Conservation (phyloP, 106 monocot species). For the Alisma plantagoaquatica region DNA sequence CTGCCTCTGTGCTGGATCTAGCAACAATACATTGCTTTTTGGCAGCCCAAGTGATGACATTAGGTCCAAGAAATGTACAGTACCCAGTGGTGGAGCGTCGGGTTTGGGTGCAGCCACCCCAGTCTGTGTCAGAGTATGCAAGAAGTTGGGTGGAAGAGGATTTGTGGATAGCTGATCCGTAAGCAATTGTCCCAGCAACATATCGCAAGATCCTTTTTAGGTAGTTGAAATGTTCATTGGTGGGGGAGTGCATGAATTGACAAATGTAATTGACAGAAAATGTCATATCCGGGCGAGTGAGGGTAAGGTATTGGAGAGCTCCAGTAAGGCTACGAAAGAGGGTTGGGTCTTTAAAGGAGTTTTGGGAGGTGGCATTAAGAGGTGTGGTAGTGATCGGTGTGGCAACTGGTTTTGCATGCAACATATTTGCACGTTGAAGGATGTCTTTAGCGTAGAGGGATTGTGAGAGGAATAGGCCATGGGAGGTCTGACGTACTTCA, state of each 20-base stretch:
- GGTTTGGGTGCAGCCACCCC: background rate
- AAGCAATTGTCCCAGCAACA: background rate
- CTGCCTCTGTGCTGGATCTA: background rate
- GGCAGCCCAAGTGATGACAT: constrained; percentile 2
- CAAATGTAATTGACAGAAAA: background rate
- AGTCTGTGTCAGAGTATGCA: constrained; percentile 1
- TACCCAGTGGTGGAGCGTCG: background rate
- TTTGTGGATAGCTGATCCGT: background rate
- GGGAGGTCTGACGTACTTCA: background rate
- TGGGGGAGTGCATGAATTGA: background rate
- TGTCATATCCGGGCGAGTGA: background rate
- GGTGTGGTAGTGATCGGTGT: background rate
- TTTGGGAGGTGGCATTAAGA: no score
- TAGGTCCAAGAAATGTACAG: background rate
- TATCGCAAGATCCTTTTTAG: background rate
- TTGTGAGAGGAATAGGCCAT: constrained; percentile 1
- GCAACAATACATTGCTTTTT: background rate
- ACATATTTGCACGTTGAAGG: background rate
- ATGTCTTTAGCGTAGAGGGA: background rate
- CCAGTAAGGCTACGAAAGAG: background rate
- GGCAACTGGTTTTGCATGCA: background rate
- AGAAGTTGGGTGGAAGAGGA: background rate
- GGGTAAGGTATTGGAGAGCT: background rate
- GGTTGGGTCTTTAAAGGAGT: background rate
- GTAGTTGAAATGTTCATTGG: background rate